Evolutionary conservation across 1,284 basidiomycete species (phyloP), one percentile per base, ranked within the genome.

Genomic region (Puccinia coronata): DNA sequence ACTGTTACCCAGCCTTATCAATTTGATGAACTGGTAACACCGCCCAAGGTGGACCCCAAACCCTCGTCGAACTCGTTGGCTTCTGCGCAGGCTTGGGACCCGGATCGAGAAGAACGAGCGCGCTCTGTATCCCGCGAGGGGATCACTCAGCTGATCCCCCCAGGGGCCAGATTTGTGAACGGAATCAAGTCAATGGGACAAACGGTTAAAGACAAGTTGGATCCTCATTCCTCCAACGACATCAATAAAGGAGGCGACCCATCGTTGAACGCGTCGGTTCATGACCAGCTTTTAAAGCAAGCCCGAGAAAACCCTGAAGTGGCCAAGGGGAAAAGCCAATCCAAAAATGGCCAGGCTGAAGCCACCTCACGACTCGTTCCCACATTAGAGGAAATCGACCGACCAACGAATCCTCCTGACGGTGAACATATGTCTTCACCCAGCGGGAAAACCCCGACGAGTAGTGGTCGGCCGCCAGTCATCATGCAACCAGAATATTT

Each of bases 181-280:
- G 79, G 83, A 34, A 83, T 85, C 14, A 86, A 86, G n/a, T 82
- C 84, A 34, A 95, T 93, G 93, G 93, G 95, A 85, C 92, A 93
- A 1, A 91, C 92, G 82, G 86, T 88, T 9, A 92, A 96, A 86
- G 92, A 96, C 86, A 84, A 84, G 28, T 85, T 87, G 49, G 84
- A 84, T n/a, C 87, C 87, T 11, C 85, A 83, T n/a, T n/a, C n/a
- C 39, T 84, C 87, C 43, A 87, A 87, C 70, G 53, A 28, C 43
- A 59, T 25, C 59, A 69, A 20, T 79, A 53, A 31, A 69, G 61
- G 18, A 39, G 81, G 51, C 59, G 77, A 47, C 47, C 80, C 71
- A 57, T 39, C 2, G 80, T 76, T 5, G 39, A 80, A 55, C 77
- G 77, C 5, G 28, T 36, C 20, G 39, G 76, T 31, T 82, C 82